A percentile compares a stretch with the other conserved stretches of the same genome.
phyloP scores from a whole-genome alignment of 2,329 filamentous ascomycete species.

The Chaetomiaceae sp. region DNA sequence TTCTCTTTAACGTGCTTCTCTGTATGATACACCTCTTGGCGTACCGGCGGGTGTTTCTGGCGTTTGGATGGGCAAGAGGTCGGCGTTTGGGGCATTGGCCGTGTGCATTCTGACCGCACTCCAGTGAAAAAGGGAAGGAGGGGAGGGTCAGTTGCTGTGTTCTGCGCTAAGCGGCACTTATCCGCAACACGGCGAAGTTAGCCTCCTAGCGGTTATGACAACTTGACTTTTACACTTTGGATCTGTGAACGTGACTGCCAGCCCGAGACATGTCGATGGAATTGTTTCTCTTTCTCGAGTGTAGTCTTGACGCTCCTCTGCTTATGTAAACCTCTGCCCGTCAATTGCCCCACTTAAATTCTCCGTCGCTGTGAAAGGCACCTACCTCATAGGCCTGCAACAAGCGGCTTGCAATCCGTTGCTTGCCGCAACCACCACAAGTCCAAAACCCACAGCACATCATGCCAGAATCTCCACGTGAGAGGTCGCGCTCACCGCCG shows the following conservation, averaged over 20 bases:
- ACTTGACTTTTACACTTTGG: background rate
- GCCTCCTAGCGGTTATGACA: background rate
- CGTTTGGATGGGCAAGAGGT: slow-evolving; percentile 26
- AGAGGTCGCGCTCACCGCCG: slow-evolving; percentile 25
- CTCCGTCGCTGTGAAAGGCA: too few relatives aligned
- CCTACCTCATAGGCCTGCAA: background rate
- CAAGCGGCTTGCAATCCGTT: too few relatives aligned
- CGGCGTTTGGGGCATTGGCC: slow-evolving; percentile 23
- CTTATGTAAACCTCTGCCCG: background rate
- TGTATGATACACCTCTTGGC: slow-evolving; percentile 31
- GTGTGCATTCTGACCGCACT: slow-evolving; percentile 21
- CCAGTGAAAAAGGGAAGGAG: slow-evolving; percentile 17
- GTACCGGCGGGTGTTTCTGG: slow-evolving; percentile 25
- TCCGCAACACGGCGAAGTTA: background rate
- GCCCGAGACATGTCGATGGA: too few relatives aligned
- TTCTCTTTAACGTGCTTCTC: slow-evolving; percentile 20
- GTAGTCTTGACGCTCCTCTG: background rate
- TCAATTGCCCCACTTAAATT: slow-evolving; percentile 1
- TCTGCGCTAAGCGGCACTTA: background rate
- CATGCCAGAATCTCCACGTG: slow-evolving; percentile 26
- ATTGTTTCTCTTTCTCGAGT: too few relatives aligned
- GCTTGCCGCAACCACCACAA: too few relatives aligned
- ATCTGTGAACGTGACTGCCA: background rate
- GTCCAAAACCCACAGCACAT: background rate
- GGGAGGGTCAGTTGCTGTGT: slow-evolving; percentile 6